These are phyloP conservation scores for Tephrocybe rancida DNA, from an alignment of 768 basidiomycete genomes.

Conservation along the genomic window DNA sequence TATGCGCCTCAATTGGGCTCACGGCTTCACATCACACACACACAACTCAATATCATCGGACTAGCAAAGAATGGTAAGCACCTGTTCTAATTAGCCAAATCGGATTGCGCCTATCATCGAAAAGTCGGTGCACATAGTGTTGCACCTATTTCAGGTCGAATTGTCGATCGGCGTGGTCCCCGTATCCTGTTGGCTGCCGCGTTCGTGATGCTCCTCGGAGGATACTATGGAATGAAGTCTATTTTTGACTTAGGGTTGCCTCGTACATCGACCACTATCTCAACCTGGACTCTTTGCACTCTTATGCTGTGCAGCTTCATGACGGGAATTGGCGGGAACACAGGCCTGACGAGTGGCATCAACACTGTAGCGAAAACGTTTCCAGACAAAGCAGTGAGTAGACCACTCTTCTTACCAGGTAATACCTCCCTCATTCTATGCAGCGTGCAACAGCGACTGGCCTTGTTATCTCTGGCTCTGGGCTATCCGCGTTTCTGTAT, in stretches of 20 bases:
- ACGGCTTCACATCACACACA: constrained; percentile 74
- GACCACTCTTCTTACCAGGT: background rate
- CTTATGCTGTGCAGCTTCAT: constrained; percentile 68
- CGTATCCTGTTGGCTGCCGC: constrained; percentile 63
- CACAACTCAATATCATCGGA: constrained; percentile 80
- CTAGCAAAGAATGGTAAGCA: constrained; percentile 71
- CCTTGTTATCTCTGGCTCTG: constrained; percentile 86
- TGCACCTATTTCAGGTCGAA: constrained; percentile 78
- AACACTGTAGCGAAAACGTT: constrained; percentile 88
- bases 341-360: constrained; percentile 64
- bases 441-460: constrained; percentile 79
- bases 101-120: background rate
- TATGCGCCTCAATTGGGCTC: constrained; percentile 87
- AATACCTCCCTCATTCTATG: background rate
- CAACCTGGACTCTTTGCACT: constrained; percentile 42
- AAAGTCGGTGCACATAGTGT: constrained; percentile 75
- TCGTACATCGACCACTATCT: constrained; percentile 32
- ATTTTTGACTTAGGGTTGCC: constrained; percentile 63
- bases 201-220: constrained; percentile 60
- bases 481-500: constrained; percentile 90
- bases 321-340: constrained; percentile 79
- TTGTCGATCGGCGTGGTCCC: constrained; percentile 77
- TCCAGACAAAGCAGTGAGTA: constrained; percentile 66
- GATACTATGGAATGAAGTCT: constrained; percentile 74
- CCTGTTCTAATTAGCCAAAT: constrained; percentile 25